These are phyloP conservation scores for Chloris gayana DNA, from an alignment of 176 grass and related monocot species.

Conservation along the genomic window DNA sequence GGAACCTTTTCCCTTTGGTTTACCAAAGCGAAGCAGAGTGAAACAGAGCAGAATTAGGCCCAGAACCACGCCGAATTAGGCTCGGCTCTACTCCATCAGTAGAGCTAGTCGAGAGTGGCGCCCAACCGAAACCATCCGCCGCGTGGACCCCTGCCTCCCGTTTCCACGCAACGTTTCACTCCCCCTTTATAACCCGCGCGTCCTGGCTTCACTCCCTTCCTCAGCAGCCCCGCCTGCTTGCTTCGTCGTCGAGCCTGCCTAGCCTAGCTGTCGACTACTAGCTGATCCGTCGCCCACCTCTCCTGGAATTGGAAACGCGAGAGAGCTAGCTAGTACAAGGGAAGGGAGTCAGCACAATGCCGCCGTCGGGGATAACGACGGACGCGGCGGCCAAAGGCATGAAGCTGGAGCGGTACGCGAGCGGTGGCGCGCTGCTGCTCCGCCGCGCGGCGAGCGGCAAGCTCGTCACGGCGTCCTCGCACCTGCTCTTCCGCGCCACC, in stretches of 20 bases:
- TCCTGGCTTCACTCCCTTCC: neutral
- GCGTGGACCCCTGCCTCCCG: neutral
- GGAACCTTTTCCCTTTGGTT: neutral
- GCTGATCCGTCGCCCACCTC: neutral
- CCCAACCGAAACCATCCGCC: neutral
- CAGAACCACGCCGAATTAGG: neutral
- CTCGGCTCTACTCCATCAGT: neutral
- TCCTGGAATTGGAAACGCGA: neutral
- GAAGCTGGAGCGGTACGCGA: constrained; percentile 73
- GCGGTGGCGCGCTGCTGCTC: constrained; percentile 53
- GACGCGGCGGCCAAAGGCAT: constrained; percentile 57
- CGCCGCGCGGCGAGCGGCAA: constrained; percentile 63
- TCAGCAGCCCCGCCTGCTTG: neutral
- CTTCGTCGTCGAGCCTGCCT: neutral
- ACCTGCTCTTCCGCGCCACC: constrained; percentile 71
- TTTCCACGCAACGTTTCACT: constrained; percentile 1
- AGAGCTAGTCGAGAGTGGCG: neutral
- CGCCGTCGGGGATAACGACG: constrained; percentile 17
- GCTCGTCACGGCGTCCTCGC: constrained; percentile 59
- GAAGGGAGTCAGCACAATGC: constrained; percentile 41
- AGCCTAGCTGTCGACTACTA: neutral
- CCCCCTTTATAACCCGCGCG: neutral
- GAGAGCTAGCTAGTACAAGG: neutral
- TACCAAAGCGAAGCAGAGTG: neutral
- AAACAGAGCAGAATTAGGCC: neutral